Evolutionary conservation across 345 rosid genomes (phyloP), one percentile per base, ranked within the genome.

Genomic region (Microthlaspi erraticum): DNA sequence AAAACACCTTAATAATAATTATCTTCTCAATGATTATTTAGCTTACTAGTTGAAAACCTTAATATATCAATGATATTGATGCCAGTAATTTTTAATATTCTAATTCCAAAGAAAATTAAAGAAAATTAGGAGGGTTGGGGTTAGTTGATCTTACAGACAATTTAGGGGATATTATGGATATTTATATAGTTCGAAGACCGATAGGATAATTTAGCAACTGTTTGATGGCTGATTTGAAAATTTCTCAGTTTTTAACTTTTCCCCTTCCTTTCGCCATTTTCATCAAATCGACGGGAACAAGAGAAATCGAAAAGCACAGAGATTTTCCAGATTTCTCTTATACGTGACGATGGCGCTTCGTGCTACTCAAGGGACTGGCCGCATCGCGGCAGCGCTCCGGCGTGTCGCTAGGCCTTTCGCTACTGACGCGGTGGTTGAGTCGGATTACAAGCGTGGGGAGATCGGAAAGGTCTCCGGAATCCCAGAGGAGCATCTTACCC

Each of bases 391-490:
- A 80, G 36, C 67, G 9, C 26, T 81, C 55, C 64, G 71, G n/a
- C 70, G 82, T 44, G 52, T 79, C 10, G 62, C 78, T 38, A 80
- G 90, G 20, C 52, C 85, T 3, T 83, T 80, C 81, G 76, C 91
- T 18, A 65, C 86, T 2, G 91, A 81, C 60, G 84, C 99, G 29
- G 77, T 92, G 84, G 86, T 86, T 23, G 96, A 92, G 81, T 60
- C 84, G 11, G 90, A 92, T 83, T 61, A 81, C 78, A 86, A 85
- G 70, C 83, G 92, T 37, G 89, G 93, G 37, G 98, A 94, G 87
- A 77, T 94, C 74, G 98, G 98, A 64, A 63, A 81, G 72, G 86
- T 94, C 84, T 92, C 97, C 5, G 97, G 98, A 10, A 95, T 92
- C 70, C 99, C 98, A 11, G 87, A 90, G 48, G 88, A 92, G 42